Base-by-base conservation (phyloP, 2,329 filamentous ascomycete species). In the Ophiostoma piceae region DNA sequence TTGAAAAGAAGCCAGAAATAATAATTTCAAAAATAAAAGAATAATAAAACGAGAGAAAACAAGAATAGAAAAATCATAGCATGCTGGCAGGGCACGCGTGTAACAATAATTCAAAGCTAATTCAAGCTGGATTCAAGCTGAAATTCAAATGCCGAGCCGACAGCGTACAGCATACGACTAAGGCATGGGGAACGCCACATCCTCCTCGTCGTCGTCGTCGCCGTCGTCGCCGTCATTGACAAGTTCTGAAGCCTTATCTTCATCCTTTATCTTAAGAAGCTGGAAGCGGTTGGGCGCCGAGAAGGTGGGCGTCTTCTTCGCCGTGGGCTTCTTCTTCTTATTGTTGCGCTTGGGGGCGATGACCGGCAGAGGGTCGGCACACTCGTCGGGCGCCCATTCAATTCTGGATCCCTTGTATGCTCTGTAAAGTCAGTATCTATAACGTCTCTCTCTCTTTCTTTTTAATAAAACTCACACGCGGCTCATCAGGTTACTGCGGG, bases 401-500 rank as follows among this genome's bases (percentile, higher is more conserved):
- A 96, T 90, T 72, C 84, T 88, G 71, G 84, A 87, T 29, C 85
- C 84, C 76, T 89, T 92, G 80, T 95, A 96, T 39, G 83, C 84
- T 16, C 85, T 87, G 70, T 79, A 35, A 37, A 66, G 62, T 65
- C n/a, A 41, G 35, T 22, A 26, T 3, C 51, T 12, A n/a, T 41
- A 14, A 35, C 39, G 19, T 47, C 43, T 47, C n/a, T n/a, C n/a
- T n/a, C n/a, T n/a, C n/a, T n/a, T n/a, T n/a, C n/a, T n/a, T n/a
- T n/a, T n/a, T n/a, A n/a, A 65, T 5, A 47, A 6, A 7, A 79
- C 83, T 76, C 77, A 86, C 84, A 74, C 73, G 69, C 83, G 80
- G 73, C 84, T 87, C 85, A 90, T 88, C 89, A 96, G 91, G 79
- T 92, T 95, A 11, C 86, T 91, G 22, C 87, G 85, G 9, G 92